phyloP scores from a whole-genome alignment of 2,329 filamentous ascomycete species.

The Sphaerulina vaccinii region DNA sequence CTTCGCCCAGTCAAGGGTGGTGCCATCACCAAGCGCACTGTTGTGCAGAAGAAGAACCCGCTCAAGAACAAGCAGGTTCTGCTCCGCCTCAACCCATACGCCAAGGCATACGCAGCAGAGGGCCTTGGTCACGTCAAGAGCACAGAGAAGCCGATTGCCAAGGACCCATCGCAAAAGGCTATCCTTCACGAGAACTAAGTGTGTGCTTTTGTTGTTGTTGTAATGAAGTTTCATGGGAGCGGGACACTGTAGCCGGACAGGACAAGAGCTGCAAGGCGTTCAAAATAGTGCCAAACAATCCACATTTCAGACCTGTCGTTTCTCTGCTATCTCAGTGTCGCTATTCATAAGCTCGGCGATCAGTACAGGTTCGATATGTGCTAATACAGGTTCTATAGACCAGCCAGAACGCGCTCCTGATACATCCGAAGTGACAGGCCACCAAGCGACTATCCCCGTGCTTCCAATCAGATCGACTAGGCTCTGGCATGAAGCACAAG shows the following conservation, averaged over 20 bases:
- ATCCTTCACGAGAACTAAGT: conserved; percentile 51
- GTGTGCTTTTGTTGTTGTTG: conserved; percentile 19
- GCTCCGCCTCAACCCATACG: conserved; percentile 98
- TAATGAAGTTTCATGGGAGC: conserved; percentile 25
- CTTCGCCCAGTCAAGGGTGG: conserved; percentile 88
- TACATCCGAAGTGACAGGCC: too few species aligned
- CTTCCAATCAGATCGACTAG: too few species aligned
- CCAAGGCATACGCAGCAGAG: conserved; percentile 82
- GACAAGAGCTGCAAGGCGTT: conserved; percentile 28
- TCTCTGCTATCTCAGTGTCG: too few species aligned
- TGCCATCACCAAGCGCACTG: conserved; percentile 81
- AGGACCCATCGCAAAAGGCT: conserved; percentile 53
- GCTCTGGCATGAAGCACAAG: too few species aligned
- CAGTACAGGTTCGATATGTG: too few species aligned
- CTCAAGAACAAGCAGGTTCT: conserved; percentile 98
- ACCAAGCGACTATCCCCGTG: too few species aligned
- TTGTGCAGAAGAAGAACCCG: conserved; percentile 99
- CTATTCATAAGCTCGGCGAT: too few species aligned
- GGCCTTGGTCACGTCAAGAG: conserved; percentile 72
- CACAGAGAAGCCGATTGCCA: conserved; percentile 59
- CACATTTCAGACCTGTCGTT: conserved; percentile 8
- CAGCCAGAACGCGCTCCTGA: too few species aligned
- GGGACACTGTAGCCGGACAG: conserved; percentile 20
- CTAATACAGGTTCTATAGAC: too few species aligned
- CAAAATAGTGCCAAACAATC: conserved; percentile 22